Percentiles rank a stretch among this genome's conserved stretches.
Evolutionary conservation across 768 basidiomycete genomes (phyloP).

Genomic region (Rhodocollybia butyracea): DNA sequence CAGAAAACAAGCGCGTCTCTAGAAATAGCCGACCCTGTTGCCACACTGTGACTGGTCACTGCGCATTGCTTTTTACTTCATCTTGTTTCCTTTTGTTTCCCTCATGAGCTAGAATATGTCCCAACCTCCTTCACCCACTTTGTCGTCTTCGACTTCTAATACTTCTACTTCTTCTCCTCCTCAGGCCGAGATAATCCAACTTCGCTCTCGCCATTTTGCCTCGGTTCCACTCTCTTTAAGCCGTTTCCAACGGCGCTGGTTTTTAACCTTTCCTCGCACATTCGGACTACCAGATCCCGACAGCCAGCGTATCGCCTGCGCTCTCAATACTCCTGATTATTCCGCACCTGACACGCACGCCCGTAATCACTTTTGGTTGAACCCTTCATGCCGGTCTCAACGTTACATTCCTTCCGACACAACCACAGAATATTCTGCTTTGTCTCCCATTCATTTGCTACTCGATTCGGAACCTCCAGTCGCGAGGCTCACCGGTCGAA

Average conservation of each 20-base stretch:
- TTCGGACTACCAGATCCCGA: conserved; percentile 2
- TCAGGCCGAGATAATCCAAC: conserved; percentile 5
- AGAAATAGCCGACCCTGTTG: no score
- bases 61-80: no score
- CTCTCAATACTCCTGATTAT: conserved; percentile 4
- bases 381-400: conserved; percentile 1
- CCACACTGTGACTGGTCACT: no score
- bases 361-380: conserved; percentile 4
- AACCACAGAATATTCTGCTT: background rate
- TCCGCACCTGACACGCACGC: background rate
- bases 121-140: background rate
- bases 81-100: background rate
- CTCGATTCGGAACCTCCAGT: conserved; percentile 1
- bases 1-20: no score
- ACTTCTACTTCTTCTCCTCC: no score
- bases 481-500: conserved; percentile 4
- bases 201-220: conserved; percentile 6
- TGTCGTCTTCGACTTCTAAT: no score
- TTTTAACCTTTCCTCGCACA: conserved; percentile 5
- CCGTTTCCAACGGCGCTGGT: conserved; percentile 5
- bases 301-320: conserved; percentile 2
- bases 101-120: conserved; percentile 4
- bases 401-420: background rate
- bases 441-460: conserved; percentile 3
- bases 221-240: conserved; percentile 4